These are phyloP conservation scores for Botryosphaeria dothidea DNA, from an alignment of 2,329 filamentous ascomycete species.

Conservation along the genomic window DNA sequence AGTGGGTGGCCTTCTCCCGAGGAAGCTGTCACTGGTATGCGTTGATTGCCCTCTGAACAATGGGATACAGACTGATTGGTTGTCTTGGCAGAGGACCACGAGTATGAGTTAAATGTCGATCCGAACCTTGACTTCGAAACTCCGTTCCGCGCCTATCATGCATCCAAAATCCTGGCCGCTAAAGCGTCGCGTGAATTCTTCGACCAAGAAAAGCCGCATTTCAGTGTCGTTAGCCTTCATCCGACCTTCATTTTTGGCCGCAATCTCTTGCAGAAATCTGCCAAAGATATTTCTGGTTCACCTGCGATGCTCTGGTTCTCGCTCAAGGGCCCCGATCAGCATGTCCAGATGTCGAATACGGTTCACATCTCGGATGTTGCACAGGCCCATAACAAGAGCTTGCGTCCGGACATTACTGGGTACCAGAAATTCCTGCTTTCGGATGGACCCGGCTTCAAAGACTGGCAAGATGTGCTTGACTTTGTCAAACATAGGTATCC, in stretches of 20 bases:
- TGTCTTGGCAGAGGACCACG: conserved; percentile 6
- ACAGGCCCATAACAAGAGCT: conserved; percentile 27
- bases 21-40: not conserved
- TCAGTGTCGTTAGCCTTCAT: conserved; percentile 28
- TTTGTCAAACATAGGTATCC: conserved; percentile 25
- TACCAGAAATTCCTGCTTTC: conserved; percentile 23
- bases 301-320: conserved; percentile 26
- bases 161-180: conserved; percentile 30
- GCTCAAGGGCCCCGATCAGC: conserved; percentile 21
- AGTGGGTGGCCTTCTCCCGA: not conserved
- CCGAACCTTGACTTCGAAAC: conserved; percentile 20
- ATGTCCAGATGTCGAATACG: conserved; percentile 15
- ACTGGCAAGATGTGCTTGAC: conserved; percentile 23
- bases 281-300: conserved; percentile 24
- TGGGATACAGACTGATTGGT: not conserved
- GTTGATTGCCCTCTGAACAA: not conserved
- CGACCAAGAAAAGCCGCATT: conserved; percentile 24
- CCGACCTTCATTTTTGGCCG: conserved; percentile 29
- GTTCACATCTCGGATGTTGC: conserved; percentile 33
- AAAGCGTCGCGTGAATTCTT: conserved; percentile 28
- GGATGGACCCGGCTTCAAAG: conserved; percentile 11
- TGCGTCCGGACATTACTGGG: conserved; percentile 12
- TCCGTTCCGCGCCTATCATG: conserved; percentile 24
- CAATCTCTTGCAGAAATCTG: conserved; percentile 24
- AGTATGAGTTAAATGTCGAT: conserved; percentile 19